A percentile compares a stretch with the other conserved stretches of the same genome.
phyloP scores from a whole-genome alignment of 805 yeast genomes.

The Ogataea naganishii region DNA sequence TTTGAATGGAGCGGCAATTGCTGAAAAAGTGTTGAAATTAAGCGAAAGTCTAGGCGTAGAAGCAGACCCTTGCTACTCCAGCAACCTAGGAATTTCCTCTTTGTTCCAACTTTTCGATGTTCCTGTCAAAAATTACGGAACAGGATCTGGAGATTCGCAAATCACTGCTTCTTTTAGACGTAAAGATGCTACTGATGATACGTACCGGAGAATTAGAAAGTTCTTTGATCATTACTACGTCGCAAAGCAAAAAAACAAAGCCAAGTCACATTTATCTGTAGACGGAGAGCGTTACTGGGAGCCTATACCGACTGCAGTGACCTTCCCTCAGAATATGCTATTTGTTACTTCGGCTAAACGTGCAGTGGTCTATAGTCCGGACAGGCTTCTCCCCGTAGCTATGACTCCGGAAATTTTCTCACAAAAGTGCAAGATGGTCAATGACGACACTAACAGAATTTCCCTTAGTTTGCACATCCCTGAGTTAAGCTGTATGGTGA shows the following conservation, averaged over 20 bases:
- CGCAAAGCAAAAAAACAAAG: conserved; percentile 11
- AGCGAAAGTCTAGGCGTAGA: conserved; percentile 30
- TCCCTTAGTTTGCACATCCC: conserved; percentile 26
- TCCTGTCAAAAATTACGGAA: no score
- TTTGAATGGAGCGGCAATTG: conserved; percentile 21
- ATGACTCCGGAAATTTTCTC: no score
- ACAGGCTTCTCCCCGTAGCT: conserved; percentile 38
- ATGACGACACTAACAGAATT: conserved; percentile 27
- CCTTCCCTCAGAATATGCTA: conserved; percentile 22
- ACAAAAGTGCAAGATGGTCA: conserved; percentile 18
- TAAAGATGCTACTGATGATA: no score
- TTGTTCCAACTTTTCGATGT: conserved; percentile 19
- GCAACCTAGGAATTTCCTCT: conserved; percentile 31
- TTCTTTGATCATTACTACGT: conserved; percentile 20
- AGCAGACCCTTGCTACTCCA: conserved; percentile 30
- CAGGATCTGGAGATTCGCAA: no score
- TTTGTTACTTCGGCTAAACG: conserved; percentile 35
- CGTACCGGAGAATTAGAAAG: conserved; percentile 18
- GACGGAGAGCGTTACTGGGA: conserved; percentile 23
- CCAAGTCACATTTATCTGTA: conserved; percentile 14
- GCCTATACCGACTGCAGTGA: conserved; percentile 9
- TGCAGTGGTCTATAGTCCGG: conserved; percentile 35
- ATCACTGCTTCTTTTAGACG: no score
- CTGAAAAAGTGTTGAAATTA: conserved; percentile 27
- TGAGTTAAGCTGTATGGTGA: conserved; percentile 29